Base-by-base conservation (phyloP, 1,139 yeast species). In the Yamadazyma jaroonii region DNA sequence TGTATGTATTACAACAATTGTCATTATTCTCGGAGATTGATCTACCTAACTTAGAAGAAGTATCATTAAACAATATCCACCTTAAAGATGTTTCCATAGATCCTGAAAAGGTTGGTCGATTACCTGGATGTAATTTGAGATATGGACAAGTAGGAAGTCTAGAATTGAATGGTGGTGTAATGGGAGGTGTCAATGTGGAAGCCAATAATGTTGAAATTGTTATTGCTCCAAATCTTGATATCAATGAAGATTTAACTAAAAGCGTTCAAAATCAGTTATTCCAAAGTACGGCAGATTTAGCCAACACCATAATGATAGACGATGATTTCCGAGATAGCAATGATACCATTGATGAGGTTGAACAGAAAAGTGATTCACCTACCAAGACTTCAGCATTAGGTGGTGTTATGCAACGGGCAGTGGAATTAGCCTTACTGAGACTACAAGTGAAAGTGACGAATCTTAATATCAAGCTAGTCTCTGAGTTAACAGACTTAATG, bases 1-100 rank as follows among this genome's bases (percentile, higher is more conserved):
- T 84, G 36, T 88, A 87, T 59, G 79, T 88, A 4, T 72, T 89
- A 15, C 88, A 84, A 54, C 94, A 87, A 57, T 74, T 89, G 29
- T 80, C 90, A n/a, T 62, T 89, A 29, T 86, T 89, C 55, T 83
- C 95, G 2, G 87, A 85, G 53, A 74, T 88, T 21, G 94, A 88
- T 55, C 66, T 86, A 25, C 84, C 89, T 12, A 84, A 88, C 54
- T 61, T 89, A 40, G 94, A 87, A 44, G 72, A 71, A 53, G 90
- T 89, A 1, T 82, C 94, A 6, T 61, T 86, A 30, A 59, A 75
- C 74, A 56, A 69, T 47, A 66, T 71, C 28, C 60, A 75, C 1
- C 68, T 88, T 17, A 71, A 74, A 35, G 81, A 85, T 57, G 77
- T 88, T 3, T 73, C 79, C 37, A 62, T 88, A 17, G 94, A 85